phyloP scores from a whole-genome alignment of 805 yeast genomes.

The Nakazawaea wyomingensis region DNA sequence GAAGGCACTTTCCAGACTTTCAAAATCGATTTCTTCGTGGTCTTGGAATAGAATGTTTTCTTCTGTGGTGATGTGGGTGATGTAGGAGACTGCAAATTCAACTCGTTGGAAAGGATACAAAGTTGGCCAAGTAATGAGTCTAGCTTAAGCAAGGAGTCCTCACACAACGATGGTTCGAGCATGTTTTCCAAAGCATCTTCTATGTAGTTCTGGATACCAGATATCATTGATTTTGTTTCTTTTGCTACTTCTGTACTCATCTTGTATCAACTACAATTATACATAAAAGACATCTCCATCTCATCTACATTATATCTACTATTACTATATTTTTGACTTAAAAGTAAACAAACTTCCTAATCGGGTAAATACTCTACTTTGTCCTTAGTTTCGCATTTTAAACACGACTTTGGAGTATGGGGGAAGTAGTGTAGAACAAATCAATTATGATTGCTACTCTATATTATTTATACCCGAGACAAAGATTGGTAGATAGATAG shows the following conservation, averaged over 20 bases:
- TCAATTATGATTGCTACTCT: no score
- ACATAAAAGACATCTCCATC: no score
- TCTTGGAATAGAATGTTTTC: constrained; percentile 5
- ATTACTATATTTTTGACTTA: no score
- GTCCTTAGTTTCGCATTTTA: no score
- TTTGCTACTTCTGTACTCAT: no score
- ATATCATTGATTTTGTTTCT: no score
- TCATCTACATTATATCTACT: no score
- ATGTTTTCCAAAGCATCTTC: constrained; percentile 15
- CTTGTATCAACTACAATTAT: no score
- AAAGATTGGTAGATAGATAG: no score
- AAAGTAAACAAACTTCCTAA: not conserved
- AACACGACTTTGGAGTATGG: no score
- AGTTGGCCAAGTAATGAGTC: constrained; percentile 15
- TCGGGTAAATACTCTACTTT: not conserved
- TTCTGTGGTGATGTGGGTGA: constrained; percentile 7
- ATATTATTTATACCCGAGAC: no score
- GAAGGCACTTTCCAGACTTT: constrained; percentile 26
- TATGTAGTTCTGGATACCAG: constrained; percentile 18
- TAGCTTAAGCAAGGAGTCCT: constrained; percentile 9
- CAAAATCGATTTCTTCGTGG: constrained; percentile 6
- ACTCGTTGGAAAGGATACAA: constrained; percentile 9
- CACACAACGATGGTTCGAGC: not conserved
- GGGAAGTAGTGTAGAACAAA: no score
- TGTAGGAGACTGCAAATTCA: constrained; percentile 1